Evolutionary conservation across 1,284 basidiomycete species (phyloP).

Genomic region (Apiotrichum brassicae): DNA sequence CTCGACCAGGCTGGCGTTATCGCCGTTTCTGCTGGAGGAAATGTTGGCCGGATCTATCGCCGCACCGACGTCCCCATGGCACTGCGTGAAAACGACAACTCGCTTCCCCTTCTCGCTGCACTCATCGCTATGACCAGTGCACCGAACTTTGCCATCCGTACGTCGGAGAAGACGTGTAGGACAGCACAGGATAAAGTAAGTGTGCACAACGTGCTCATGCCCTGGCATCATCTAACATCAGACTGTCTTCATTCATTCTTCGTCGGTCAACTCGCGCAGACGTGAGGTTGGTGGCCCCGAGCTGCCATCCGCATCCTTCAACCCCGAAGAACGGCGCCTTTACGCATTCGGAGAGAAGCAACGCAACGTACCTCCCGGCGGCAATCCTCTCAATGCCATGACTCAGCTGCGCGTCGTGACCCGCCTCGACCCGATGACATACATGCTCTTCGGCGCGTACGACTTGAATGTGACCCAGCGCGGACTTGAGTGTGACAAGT

Average conservation of each 20-base stretch:
- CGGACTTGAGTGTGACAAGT: conserved; percentile 79
- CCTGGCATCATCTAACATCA: conserved; percentile 11
- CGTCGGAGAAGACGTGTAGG: conserved; percentile 64
- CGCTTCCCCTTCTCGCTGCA: conserved; percentile 72
- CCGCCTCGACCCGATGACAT: conserved; percentile 80
- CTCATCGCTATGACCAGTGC: conserved; percentile 80
- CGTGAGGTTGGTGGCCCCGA: conserved; percentile 53
- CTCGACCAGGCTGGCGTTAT: conserved; percentile 77
- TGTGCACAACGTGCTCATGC: background rate
- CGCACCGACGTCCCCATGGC: conserved; percentile 54
- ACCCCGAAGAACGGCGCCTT: conserved; percentile 63
- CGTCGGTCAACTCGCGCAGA: conserved; percentile 77
- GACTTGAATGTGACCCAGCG: conserved; percentile 61
- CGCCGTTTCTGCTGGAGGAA: conserved; percentile 64
- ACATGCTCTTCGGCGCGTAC: conserved; percentile 87
- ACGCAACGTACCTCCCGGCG: conserved; percentile 53
- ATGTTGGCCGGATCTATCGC: conserved; percentile 23
- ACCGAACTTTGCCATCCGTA: conserved; percentile 87
- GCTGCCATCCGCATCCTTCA: conserved; percentile 45
- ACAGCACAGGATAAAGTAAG: conserved; percentile 81
- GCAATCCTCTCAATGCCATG: conserved; percentile 33
- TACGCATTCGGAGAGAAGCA: conserved; percentile 82
- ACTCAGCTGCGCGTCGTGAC: conserved; percentile 66
- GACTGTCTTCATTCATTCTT: conserved; percentile 61
- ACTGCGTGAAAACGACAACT: conserved; percentile 69